Evolutionary conservation across 1,284 basidiomycete species (phyloP).

Genomic region (Crepidotus sp.): DNA sequence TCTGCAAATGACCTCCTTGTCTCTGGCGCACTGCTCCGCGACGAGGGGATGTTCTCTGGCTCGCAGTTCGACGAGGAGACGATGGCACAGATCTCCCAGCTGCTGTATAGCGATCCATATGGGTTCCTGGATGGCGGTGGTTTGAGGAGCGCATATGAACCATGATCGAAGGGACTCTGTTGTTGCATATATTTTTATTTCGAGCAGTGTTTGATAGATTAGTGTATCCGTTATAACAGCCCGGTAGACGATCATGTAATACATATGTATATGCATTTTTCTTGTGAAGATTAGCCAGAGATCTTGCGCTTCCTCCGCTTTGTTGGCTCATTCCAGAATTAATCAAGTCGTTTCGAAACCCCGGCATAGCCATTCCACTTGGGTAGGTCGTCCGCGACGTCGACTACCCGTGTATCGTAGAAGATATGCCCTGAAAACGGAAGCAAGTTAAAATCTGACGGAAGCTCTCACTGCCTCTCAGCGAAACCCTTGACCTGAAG

Average conservation of each 20-base stretch:
- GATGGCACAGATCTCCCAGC: slow-evolving; percentile 18
- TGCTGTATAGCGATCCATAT: slow-evolving; percentile 16
- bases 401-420: slow-evolving; percentile 19
- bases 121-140: slow-evolving; percentile 6
- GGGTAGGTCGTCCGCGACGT: slow-evolving; percentile 19
- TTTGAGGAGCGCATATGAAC: not conserved
- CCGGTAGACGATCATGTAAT: not conserved
- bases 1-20: slow-evolving; percentile 11
- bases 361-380: slow-evolving; percentile 21
- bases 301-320: too few species aligned
- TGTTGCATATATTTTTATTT: not conserved
- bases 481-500: slow-evolving; percentile 13
- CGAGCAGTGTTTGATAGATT: not conserved
- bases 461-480: not conserved
- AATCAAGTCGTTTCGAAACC: not conserved
- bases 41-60: slow-evolving; percentile 12
- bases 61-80: slow-evolving; percentile 17
- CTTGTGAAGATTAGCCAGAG: too few species aligned
- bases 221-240: not conserved
- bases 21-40: slow-evolving; percentile 8
- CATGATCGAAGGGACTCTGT: not conserved
- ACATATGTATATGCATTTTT: not conserved
- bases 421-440: slow-evolving; percentile 15
- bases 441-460: not conserved
- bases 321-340: too few species aligned